Conservation (phyloP, 2,329 filamentous ascomycete genomes). For the Nemania diffusa region DNA sequence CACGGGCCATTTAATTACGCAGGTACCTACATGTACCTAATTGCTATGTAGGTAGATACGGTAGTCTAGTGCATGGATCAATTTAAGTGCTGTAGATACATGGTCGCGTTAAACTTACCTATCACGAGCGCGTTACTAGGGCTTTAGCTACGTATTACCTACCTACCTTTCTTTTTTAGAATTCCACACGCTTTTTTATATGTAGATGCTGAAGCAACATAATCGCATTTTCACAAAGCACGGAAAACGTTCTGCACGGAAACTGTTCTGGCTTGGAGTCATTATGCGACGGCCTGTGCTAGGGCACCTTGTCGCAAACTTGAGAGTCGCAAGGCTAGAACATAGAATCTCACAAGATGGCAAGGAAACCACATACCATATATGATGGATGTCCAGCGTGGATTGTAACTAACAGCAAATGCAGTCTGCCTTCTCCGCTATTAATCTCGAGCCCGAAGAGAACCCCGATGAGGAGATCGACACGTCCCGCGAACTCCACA, state of each 20-base stretch:
- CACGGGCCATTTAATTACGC: slow-evolving; percentile 10
- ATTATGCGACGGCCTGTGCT: slow-evolving; percentile 32
- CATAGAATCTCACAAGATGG: slow-evolving; percentile 30
- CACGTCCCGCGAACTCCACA: slow-evolving; percentile 90
- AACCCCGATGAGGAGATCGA: slow-evolving; percentile 91
- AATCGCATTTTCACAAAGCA: neutral
- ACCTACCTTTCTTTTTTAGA: neutral
- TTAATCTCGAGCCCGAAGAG: slow-evolving; percentile 95
- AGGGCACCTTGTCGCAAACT: neutral
- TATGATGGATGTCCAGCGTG: neutral
- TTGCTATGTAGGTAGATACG: too few relatives aligned
- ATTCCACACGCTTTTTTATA: neutral
- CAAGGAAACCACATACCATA: slow-evolving; percentile 7
- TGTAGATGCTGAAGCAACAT: neutral
- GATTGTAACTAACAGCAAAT: slow-evolving; percentile 15
- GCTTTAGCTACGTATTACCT: neutral
- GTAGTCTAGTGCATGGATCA: neutral
- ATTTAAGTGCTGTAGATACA: slow-evolving; percentile 20
- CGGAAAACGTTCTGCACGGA: neutral
- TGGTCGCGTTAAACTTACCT: slow-evolving; percentile 7
- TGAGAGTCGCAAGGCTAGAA: slow-evolving; percentile 18
- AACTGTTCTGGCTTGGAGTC: slow-evolving; percentile 6
- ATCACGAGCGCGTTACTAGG: too few relatives aligned
- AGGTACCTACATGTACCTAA: neutral
- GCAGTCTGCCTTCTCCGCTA: slow-evolving; percentile 79